Base-by-base conservation (phyloP, 2,329 filamentous ascomycete genomes). In the Diaporthe sp. region DNA sequence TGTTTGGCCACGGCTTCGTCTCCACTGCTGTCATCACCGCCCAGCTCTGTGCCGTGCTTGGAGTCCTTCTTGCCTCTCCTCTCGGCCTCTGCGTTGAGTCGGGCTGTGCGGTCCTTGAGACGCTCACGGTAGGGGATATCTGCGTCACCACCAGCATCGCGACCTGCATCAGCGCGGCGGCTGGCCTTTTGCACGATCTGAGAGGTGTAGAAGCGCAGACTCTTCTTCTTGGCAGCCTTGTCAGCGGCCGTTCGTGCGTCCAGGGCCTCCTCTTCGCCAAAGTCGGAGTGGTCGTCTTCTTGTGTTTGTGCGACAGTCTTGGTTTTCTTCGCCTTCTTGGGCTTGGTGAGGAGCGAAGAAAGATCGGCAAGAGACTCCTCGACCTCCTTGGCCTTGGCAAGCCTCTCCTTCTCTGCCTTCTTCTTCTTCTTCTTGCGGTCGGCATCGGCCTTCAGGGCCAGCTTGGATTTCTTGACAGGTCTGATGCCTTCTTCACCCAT, bases 101-200 rank as follows among this genome's bases (percentile, higher is more conserved):
- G 92, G 17, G 93, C 94, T 83, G 97, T 94, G 57, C 95, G 91
- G 82, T 99, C 97, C 81, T 91, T 92, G 57, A 98, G 88, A 72
- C 97, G 93, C 85, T 99, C 97, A 74, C 96, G 92, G 83, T 98
- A 93, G 3, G 97, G 97, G 71, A 97, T 90, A 84, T 97, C 95
- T 79, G 90, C 89, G 82, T 97, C 95, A 79, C 95, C 95, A 78
- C 94, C 94, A 1, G 92, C 91, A 75, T 94, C 92, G 77, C 92
- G 91, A 57, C 94, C 93, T 53, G 93, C 93, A 44, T 89, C 91
- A 8, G 92, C 91, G 73, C 94, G 94, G 83, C 95, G 96, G 86
- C 95, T 98, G 74, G 95, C 92, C 85, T 98, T 98, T 83, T 98
- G 96, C 39, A 94, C 94, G 78, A 99, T 97, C 83, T 99, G 97